Base-by-base conservation (phyloP, 2,329 filamentous ascomycete genomes). In the Botrytis tulipae region DNA sequence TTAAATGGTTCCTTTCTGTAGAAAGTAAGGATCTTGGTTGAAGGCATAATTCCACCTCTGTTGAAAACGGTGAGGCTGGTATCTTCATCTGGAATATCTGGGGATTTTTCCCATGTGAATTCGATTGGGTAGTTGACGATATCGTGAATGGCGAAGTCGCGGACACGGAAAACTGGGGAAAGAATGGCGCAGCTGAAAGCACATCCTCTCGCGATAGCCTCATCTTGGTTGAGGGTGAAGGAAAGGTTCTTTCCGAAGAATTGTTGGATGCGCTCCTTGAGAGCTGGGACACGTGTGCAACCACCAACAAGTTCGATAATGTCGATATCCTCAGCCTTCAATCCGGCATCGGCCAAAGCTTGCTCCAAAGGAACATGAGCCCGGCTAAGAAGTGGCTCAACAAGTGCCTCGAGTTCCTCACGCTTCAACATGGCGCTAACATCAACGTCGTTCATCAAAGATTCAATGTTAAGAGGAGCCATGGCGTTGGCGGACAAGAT, bases 11-110 rank as follows among this genome's bases (percentile, higher is more conserved):
- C 94, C 87, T 98, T 98, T 79, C 96, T 92, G 88, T 98, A 99
- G 87, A 99, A 99, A 57, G 96, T 99, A 72, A 99, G 90, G 78
- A 99, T 98, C 89, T 99, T 99, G 77, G 96, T 99, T 9, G 95
- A 98, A 72, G 96, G 96, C 87, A 99, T 92, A 76, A 97, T 91
- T 82, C 98, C 98, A 83, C 95, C 95, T 84, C 92, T 94, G 89
- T 96, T 97, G 86, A 99, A 99, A 81, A 99, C 96, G 51, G 93
- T 97, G 79, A 99, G 87, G 86, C 91, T 97, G 73, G 96, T 98
- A 83, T 98, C 96, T 87, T 99, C 96, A 80, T 99, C 96, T 40
- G 96, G 96, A 79, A 99, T 99, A 81, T 99, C 96, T 74, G 94
- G 91, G 40, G 95, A 97, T 88, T 98, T 97, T 87, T 99, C 96